These are phyloP conservation scores for Chlamydomonas asymmetrica DNA, from an alignment of 139 green algal genomes.

Conservation along the genomic window DNA sequence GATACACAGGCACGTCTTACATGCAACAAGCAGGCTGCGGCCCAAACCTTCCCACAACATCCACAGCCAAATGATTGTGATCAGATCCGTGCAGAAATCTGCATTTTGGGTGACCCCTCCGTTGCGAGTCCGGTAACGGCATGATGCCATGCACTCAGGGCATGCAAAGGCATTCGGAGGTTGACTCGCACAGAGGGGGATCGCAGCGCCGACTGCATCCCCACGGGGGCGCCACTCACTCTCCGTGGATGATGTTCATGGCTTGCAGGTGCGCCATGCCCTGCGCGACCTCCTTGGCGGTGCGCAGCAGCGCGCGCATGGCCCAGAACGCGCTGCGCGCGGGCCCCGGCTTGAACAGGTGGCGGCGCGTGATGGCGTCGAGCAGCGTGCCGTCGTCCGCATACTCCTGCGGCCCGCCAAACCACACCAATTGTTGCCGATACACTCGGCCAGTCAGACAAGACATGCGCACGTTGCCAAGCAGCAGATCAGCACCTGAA, in stretches of 20 bases:
- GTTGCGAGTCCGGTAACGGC: no score
- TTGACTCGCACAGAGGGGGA: background rate
- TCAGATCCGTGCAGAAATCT: background rate
- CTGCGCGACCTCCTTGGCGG: conserved; percentile 9
- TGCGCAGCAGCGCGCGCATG: conserved; percentile 26
- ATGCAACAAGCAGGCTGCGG: no score
- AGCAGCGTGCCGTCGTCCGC: conserved; percentile 20
- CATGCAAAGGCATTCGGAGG: background rate
- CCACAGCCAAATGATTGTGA: no score
- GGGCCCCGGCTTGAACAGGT: conserved; percentile 1
- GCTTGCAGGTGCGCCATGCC: conserved; percentile 20
- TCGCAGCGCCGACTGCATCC: background rate
- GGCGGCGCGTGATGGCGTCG: conserved; percentile 5
- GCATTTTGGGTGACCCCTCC: background rate
- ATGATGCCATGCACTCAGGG: background rate
- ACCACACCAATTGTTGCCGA: no score
- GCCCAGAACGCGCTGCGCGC: conserved; percentile 1
- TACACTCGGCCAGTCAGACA: no score
- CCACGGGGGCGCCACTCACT: no score
- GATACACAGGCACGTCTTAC: background rate
- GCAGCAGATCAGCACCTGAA: no score
- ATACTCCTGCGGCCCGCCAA: no score
- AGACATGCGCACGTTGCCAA: no score
- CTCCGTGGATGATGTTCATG: conserved; percentile 16
- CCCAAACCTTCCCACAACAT: no score